Evolutionary conservation across 805 yeast genomes (phyloP).

Genomic region (Wickerhamiella siamensis): DNA sequence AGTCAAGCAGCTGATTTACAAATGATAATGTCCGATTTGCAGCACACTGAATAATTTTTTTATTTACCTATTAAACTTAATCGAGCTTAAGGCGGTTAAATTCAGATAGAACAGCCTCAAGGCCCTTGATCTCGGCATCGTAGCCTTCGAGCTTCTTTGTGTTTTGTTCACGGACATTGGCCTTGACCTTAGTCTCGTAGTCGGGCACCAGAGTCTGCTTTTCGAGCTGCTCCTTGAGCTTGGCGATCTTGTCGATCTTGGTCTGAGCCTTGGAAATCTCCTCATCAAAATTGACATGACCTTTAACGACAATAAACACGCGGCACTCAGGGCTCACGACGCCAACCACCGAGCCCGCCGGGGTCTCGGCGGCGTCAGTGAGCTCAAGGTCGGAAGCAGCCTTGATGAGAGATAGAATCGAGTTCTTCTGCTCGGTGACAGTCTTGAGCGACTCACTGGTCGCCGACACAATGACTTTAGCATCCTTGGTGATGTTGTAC

Average conservation of each 20-base stretch:
- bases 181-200: constrained; percentile 74
- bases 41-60: neutral
- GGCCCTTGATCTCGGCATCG: constrained; percentile 79
- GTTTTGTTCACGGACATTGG: constrained; percentile 68
- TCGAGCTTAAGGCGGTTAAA: constrained; percentile 35
- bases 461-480: constrained; percentile 73
- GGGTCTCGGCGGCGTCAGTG: constrained; percentile 46
- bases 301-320: constrained; percentile 86
- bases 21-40: neutral
- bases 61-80: neutral
- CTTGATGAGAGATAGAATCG: constrained; percentile 84
- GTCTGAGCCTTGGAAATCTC: constrained; percentile 73
- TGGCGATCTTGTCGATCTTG: constrained; percentile 55
- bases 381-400: constrained; percentile 67
- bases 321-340: constrained; percentile 68
- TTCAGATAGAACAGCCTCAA: constrained; percentile 70
- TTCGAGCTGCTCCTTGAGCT: constrained; percentile 45
- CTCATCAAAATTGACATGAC: constrained; percentile 82
- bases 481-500: constrained; percentile 77
- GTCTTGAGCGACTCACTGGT: constrained; percentile 35
- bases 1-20: neutral
- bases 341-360: constrained; percentile 80
- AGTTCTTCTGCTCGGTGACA: constrained; percentile 57
- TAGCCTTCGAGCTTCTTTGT: constrained; percentile 50
- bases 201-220: constrained; percentile 60